A percentile compares a stretch with the other conserved stretches of the same genome.
Conservation (phyloP, 2,329 filamentous ascomycete species). For the Bipolaris victoriae region DNA sequence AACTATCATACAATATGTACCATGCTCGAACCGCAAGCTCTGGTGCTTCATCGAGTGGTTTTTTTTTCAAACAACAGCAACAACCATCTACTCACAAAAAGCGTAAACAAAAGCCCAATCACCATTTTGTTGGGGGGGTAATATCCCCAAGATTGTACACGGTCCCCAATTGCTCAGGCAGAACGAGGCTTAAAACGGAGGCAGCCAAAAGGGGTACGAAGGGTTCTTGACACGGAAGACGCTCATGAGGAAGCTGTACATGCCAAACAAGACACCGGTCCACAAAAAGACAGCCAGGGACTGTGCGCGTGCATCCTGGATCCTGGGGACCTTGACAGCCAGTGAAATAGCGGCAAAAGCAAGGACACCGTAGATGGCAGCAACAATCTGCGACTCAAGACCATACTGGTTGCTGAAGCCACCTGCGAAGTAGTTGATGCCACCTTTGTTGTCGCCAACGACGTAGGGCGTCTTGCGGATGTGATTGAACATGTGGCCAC, state of each 20-base stretch:
- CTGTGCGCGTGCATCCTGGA: slow-evolving; percentile 76
- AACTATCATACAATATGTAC: slow-evolving; percentile 1
- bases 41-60: not conserved
- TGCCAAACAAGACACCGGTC: slow-evolving; percentile 75
- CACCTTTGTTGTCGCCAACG: slow-evolving; percentile 79
- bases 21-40: not conserved
- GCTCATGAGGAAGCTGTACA: slow-evolving; percentile 94
- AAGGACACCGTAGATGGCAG: slow-evolving; percentile 81
- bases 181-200: slow-evolving; percentile 71
- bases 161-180: not conserved
- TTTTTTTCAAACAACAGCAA: not conserved
- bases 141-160: not conserved
- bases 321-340: slow-evolving; percentile 89
- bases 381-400: slow-evolving; percentile 93
- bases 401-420: slow-evolving; percentile 95
- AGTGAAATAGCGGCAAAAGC: slow-evolving; percentile 92
- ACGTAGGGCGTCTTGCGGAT: slow-evolving; percentile 97
- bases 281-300: slow-evolving; percentile 82
- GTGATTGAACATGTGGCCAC: slow-evolving; percentile 99
- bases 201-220: slow-evolving; percentile 91
- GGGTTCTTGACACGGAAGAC: slow-evolving; percentile 94
- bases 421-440: slow-evolving; percentile 85
- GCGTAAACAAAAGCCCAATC: not conserved
- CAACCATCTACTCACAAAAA: not conserved
- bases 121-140: not conserved